These are phyloP conservation scores for Pleomassaria siparia DNA, from an alignment of 2,329 filamentous ascomycete genomes.

Conservation along the genomic window DNA sequence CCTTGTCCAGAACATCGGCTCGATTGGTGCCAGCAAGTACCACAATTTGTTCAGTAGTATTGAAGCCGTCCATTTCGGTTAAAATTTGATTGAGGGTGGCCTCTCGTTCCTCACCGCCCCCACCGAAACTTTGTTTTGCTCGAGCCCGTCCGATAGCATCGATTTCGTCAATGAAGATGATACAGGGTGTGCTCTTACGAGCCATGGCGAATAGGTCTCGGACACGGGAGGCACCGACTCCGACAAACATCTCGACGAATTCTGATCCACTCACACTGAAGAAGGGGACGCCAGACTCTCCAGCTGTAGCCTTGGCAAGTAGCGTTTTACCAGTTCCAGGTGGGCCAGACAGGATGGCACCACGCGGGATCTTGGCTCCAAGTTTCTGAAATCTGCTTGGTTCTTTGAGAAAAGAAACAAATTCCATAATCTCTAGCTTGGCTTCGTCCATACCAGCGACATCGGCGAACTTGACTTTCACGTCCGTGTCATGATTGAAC, in stretches of 20 bases:
- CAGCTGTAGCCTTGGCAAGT: slow-evolving; percentile 94
- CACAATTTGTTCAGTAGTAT: slow-evolving; percentile 93
- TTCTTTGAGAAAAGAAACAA: slow-evolving; percentile 94
- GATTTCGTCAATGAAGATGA: slow-evolving; percentile 99
- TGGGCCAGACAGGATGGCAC: slow-evolving; percentile 94
- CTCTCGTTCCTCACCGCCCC: slow-evolving; percentile 96
- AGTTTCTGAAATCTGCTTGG: slow-evolving; percentile 90
- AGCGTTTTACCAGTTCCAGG: slow-evolving; percentile 98
- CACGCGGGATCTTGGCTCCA: slow-evolving; percentile 95
- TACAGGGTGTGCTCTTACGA: slow-evolving; percentile 94
- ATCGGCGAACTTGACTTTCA: slow-evolving; percentile 96
- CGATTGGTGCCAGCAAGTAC: slow-evolving; percentile 96
- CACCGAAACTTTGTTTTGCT: slow-evolving; percentile 77
- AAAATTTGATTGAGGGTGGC: slow-evolving; percentile 97
- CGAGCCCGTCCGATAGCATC: slow-evolving; percentile 94
- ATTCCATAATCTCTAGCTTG: slow-evolving; percentile 98
- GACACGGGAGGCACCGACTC: slow-evolving; percentile 93
- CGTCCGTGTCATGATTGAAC: slow-evolving; percentile 94
- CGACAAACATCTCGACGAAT: slow-evolving; percentile 99
- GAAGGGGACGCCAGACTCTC: slow-evolving; percentile 95
- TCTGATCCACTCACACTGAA: slow-evolving; percentile 98
- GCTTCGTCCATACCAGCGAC: slow-evolving; percentile 98
- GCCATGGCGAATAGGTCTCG: slow-evolving; percentile 93
- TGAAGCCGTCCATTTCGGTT: slow-evolving; percentile 99
- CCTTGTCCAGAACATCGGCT: slow-evolving; percentile 91